Percentiles rank a stretch among this genome's conserved stretches.
Conservation (phyloP, 805 yeast genomes). For the Ogataea pilisensis region DNA sequence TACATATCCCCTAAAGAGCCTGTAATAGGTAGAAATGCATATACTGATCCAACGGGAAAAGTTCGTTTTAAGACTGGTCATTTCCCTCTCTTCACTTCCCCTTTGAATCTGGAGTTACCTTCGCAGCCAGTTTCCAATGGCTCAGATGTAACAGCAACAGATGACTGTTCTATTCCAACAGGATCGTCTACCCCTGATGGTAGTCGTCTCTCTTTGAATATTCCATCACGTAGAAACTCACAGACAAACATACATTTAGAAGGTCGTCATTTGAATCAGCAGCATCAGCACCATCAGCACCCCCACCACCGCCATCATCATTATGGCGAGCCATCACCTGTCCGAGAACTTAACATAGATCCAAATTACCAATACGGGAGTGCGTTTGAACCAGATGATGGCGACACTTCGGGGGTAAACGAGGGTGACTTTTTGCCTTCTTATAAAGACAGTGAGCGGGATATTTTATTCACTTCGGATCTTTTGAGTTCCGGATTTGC, state of each 20-base stretch:
- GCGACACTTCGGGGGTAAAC: slow-evolving; percentile 7
- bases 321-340: not conserved
- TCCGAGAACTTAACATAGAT: slow-evolving; percentile 12
- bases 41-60: slow-evolving; percentile 22
- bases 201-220: no score
- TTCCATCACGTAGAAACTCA: no score
- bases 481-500: slow-evolving; percentile 10
- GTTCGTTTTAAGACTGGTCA: slow-evolving; percentile 22
- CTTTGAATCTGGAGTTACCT: not conserved
- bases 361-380: slow-evolving; percentile 11
- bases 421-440: slow-evolving; percentile 20
- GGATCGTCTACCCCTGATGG: no score
- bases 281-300: no score
- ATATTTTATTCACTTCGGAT: slow-evolving; percentile 19
- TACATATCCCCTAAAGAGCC: slow-evolving; percentile 36
- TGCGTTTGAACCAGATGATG: slow-evolving; percentile 15
- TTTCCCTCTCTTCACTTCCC: slow-evolving; percentile 3
- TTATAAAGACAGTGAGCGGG: slow-evolving; percentile 21
- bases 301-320: slow-evolving; percentile 1
- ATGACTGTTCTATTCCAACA: no score
- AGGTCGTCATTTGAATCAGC: no score
- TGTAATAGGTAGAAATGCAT: slow-evolving; percentile 24
- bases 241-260: no score
- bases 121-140: not conserved
- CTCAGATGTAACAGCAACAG: no score